Base-by-base conservation (phyloP, 225 moss, liverwort and hornwort genomes). In the Climacium dendroides region DNA sequence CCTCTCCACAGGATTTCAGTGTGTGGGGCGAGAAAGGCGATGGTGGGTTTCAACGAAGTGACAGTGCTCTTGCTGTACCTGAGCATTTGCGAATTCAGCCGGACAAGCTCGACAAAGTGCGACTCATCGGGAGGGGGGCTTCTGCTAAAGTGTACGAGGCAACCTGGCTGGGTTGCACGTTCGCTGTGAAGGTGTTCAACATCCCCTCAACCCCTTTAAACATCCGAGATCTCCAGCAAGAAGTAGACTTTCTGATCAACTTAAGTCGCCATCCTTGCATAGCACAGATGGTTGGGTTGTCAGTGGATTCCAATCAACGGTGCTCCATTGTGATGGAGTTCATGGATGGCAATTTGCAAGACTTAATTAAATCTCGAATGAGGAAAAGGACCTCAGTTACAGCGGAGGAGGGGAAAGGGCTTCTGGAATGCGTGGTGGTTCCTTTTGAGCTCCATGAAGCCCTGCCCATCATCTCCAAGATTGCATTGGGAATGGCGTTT, bases 291-390 rank as follows among this genome's bases (percentile, higher is more conserved):
- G 61, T 89, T 39, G 89, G 89, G 29, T 83, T 86, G 37, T 87
- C 83, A 19, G 54, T 86, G 13, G 86, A 87, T 24, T 23, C 17
- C 19, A 22, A 59, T 13, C 69, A 63, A 17, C 79, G 30, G 34
- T 82, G 86, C 53, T 87, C 59, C 17, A 87, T 89, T 61, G 82
- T 89, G 37, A 82, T 89, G 87, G 89, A 89, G 69, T 61, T 57
- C 37, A 62, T 89, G 78, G 50, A 47, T 50, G 78, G 30, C 30
- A 78, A 84, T 65, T 53, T 90, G 60, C 30, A 22, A 15, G 29
- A 39, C 4, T 61, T 90, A 14, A 87, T 87, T 35, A 5, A 29
- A 16, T 34, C 41, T 83, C 84, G 72, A 35, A 79, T 37, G 83
- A 43, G 5, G 61, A 32, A 84, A 58, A 39, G 55, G 37, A 9